Percentiles rank a stretch among this genome's conserved stretches.
Conservation (phyloP, 345 rosid genomes). For the Boechera stricta region DNA sequence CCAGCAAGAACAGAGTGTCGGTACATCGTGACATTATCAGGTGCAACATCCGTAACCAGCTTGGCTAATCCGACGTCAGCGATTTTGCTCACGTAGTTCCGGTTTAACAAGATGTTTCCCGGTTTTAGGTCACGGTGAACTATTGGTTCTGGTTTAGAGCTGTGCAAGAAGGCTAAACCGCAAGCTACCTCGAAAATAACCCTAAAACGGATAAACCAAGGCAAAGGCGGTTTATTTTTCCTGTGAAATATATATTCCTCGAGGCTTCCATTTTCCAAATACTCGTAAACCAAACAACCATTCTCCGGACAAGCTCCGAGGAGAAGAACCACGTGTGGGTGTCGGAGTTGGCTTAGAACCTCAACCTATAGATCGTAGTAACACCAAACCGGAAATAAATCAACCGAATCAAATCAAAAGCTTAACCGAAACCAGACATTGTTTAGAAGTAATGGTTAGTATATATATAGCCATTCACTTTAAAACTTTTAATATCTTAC, state of each 20-base stretch:
- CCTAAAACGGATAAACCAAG: slow-evolving; percentile 82
- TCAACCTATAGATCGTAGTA: slow-evolving; percentile 59
- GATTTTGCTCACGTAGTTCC: slow-evolving; percentile 78
- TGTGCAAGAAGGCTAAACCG: slow-evolving; percentile 88
- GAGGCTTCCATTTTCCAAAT: slow-evolving; percentile 85
- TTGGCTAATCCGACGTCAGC: slow-evolving; percentile 89
- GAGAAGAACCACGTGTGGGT: slow-evolving; percentile 78
- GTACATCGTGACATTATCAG: slow-evolving; percentile 75
- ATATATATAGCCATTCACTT: too few species aligned
- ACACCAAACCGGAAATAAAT: slow-evolving; percentile 11
- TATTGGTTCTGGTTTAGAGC: slow-evolving; percentile 87
- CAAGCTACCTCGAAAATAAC: slow-evolving; percentile 78
- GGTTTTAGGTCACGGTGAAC: slow-evolving; percentile 90
- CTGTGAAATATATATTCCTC: slow-evolving; percentile 63
- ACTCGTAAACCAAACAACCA: slow-evolving; percentile 84
- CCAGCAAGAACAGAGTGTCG: slow-evolving; percentile 72
- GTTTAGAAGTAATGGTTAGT: not conserved
- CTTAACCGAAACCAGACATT: not conserved
- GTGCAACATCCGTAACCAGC: slow-evolving; percentile 69
- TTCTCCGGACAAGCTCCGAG: slow-evolving; percentile 93
- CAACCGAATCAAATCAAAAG: slow-evolving; percentile 14
- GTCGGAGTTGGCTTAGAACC: slow-evolving; percentile 80
- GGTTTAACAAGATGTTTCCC: slow-evolving; percentile 72
- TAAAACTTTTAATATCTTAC: too few species aligned
- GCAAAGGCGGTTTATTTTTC: slow-evolving; percentile 71